Base-by-base conservation (phyloP, 176 grass and related monocot genomes). In the Bothriochloa decipiens region DNA sequence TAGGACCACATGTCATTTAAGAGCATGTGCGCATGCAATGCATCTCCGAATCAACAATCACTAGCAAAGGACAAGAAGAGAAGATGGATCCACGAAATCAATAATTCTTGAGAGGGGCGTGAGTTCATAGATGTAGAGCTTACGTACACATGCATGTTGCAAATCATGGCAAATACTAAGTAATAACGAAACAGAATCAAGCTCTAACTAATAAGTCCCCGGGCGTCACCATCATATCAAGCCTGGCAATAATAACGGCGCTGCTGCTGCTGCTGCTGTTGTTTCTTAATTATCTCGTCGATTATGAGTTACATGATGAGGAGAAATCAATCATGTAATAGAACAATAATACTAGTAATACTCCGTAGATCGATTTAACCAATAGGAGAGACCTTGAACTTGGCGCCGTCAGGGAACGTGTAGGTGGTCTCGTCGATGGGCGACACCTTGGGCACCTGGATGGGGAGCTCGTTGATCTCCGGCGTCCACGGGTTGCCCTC, bases 371-470 rank as follows among this genome's bases (percentile, higher is more conserved):
- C 16, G 15, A 15, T 4, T 60, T 25, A 65, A 26, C 42, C 42
- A 17, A 62, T 9, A 62, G 10, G 4, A 10, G n/a, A 7, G 43
- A 74, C 71, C 71, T 74, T 74, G 43, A 50, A 74, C 3, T 15
- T 50, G 43, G 25, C 71, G 27, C 87, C 68, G 47, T 85, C 73
- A 7, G 83, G 84, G 43, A 90, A 70, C n/a, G 28, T 76, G 68
- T 90, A 90, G 1, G 88, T 25, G 46, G 6, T 29, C 79, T 90
- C 88, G 15, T 87, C 86, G 65, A 97, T 58, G 26, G 88, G 92
- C n/a, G 80, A 77, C 22, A 91, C 81, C 76, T 74, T 97, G 5
- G 92, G 92, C 65, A 97, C 85, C 1, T 93, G 39, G 67, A 95
- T 87, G 3, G 95, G 95, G 14, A 95, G 70, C 12, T 40, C 62